phyloP scores from a whole-genome alignment of 768 basidiomycete species.

The Boletus vinaceobasis region DNA sequence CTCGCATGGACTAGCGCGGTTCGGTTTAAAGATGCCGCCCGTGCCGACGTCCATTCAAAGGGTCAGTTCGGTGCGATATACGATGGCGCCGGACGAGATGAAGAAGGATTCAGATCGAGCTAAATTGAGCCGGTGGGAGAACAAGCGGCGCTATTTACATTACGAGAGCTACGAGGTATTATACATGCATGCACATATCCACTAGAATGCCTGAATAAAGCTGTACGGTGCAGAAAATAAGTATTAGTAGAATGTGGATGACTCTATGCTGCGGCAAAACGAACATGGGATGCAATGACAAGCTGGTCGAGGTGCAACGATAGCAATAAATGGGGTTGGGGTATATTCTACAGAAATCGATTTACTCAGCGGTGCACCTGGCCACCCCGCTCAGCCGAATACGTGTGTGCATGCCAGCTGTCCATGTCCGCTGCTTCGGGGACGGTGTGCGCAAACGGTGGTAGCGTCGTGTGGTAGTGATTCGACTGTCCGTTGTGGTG shows the following conservation, averaged over 20 bases:
- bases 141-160: slow-evolving; percentile 30
- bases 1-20: slow-evolving; percentile 18
- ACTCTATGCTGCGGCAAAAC: slow-evolving; percentile 24
- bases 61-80: slow-evolving; percentile 2
- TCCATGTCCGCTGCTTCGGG: slow-evolving; percentile 45
- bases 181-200: slow-evolving; percentile 40
- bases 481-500: slow-evolving; percentile 34
- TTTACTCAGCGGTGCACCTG: slow-evolving; percentile 52
- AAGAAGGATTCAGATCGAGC: slow-evolving; percentile 10
- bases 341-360: slow-evolving; percentile 35
- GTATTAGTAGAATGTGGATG: slow-evolving; percentile 33
- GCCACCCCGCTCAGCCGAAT: slow-evolving; percentile 61
- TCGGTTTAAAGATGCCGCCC: slow-evolving; percentile 1
- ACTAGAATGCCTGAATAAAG: slow-evolving; percentile 35
- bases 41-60: not conserved
- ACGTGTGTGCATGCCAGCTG: slow-evolving; percentile 51
- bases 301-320: slow-evolving; percentile 22
- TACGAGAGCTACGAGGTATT: slow-evolving; percentile 29
- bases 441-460: slow-evolving; percentile 45
- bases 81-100: slow-evolving; percentile 13
- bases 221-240: slow-evolving; percentile 34
- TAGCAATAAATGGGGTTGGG: slow-evolving; percentile 36
- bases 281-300: slow-evolving; percentile 14
- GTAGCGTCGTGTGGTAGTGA: slow-evolving; percentile 43
- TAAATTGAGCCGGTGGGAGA: slow-evolving; percentile 28